A percentile compares a stretch with the other conserved stretches of the same genome.
phyloP scores from a whole-genome alignment of 495 filamentous ascomycete species.

The Cetradonia linearis region DNA sequence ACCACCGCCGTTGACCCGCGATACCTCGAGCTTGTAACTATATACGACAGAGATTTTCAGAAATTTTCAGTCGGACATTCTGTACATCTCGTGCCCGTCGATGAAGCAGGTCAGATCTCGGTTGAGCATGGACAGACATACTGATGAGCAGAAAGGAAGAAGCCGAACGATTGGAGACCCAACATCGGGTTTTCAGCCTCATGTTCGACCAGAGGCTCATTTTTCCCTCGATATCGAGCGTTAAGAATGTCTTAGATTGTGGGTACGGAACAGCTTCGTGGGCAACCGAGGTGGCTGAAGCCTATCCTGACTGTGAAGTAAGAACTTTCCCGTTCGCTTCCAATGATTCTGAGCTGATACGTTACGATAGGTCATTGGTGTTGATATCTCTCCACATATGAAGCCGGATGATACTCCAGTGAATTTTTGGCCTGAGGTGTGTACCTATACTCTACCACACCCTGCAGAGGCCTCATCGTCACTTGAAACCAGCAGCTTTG shows the following conservation, averaged over 20 bases:
- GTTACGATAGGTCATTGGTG: conserved; percentile 57
- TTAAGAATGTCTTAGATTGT: conserved; percentile 64
- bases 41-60: conserved; percentile 63
- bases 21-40: conserved; percentile 51
- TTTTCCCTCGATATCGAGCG: conserved; percentile 61
- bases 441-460: conserved; percentile 13
- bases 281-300: conserved; percentile 51
- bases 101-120: conserved; percentile 53
- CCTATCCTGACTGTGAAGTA: conserved; percentile 67
- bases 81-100: conserved; percentile 71
- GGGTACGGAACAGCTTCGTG: conserved; percentile 59
- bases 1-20: conserved; percentile 48
- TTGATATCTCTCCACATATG: conserved; percentile 72
- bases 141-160: conserved; percentile 53
- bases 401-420: conserved; percentile 55
- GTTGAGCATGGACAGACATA: conserved; percentile 12
- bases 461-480: not conserved
- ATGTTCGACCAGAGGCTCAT: conserved; percentile 69
- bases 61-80: conserved; percentile 60
- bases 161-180: conserved; percentile 58
- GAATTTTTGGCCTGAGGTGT: conserved; percentile 61
- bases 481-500: no score
- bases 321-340: conserved; percentile 23
- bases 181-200: conserved; percentile 59
- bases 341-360: not conserved